Evolutionary conservation across 257 asterid species (phyloP).

Genomic region (Solanum tarijense): DNA sequence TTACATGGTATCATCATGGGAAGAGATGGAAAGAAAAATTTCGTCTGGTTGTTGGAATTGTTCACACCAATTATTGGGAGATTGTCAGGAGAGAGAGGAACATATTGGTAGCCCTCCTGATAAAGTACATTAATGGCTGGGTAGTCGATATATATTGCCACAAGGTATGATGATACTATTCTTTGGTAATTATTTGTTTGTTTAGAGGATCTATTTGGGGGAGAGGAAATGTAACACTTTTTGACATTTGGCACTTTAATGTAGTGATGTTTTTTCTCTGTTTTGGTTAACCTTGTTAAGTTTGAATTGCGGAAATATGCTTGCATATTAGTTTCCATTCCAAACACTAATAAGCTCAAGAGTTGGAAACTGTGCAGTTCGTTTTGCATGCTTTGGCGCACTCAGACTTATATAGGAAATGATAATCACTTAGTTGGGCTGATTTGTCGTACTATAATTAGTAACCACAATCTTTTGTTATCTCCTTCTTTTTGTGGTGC

Average conservation of each 20-base stretch:
- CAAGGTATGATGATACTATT: conserved; percentile 39
- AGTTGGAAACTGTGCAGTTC: background rate
- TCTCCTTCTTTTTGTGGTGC: background rate
- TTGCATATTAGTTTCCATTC: background rate
- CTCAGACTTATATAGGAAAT: background rate
- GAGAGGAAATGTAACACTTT: background rate
- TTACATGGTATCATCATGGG: conserved; percentile 99
- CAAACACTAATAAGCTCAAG: background rate
- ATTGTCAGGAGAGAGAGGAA: conserved; percentile 91
- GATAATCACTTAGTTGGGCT: background rate
- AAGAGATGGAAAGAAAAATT: conserved; percentile 88
- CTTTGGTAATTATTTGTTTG: background rate
- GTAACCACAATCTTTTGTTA: background rate
- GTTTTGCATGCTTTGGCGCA: background rate
- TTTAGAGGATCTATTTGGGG: background rate
- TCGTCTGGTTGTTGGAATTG: conserved; percentile 73
- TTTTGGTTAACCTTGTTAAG: background rate
- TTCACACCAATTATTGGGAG: conserved; percentile 89
- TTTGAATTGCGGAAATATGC: background rate
- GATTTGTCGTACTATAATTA: background rate
- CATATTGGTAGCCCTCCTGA: conserved; percentile 62
- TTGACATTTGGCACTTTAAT: background rate
- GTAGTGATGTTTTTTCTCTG: background rate
- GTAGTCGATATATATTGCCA: conserved; percentile 88
- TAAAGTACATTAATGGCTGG: conserved; percentile 84